Base-by-base conservation (phyloP, 1,284 basidiomycete species). In the Testicularia cyperi region DNA sequence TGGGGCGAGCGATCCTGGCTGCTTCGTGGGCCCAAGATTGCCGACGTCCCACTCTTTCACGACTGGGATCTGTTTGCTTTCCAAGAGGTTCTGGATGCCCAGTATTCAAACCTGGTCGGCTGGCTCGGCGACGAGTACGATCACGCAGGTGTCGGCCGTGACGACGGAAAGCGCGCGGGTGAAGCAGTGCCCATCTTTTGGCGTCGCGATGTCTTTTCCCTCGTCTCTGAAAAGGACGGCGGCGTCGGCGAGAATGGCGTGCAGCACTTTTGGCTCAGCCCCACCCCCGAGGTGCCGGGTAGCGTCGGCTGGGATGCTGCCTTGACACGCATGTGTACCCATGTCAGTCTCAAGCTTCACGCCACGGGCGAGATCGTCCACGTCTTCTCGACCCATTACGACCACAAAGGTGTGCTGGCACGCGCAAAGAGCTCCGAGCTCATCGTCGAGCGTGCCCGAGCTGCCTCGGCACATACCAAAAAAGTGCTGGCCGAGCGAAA, bases 261-360 rank as follows among this genome's bases (percentile, higher is more conserved):
- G 3, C 52, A 60, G 38, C 67, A 69, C 25, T 69, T 69, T 32
- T 69, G 67, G 67, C 51, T 69, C 7, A 45, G 39, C 6, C 38
- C 44, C 15, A 69, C 60, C 12, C 64, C 64, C 3, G 23, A 43
- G 5, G 9, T 24, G 2, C 35, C 49, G 1, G 67, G 52, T 4
- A 63, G 55, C 29, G 56, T 67, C 5, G 67, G 67, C 0, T 69
- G 67, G 67, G 67, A 69, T 43, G 63, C 67, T 10, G 64, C 44
- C 2, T 25, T 64, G 24, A 69, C 67, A 1, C 12, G 67, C 2
- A 69, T 69, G 67, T 69, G 67, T 23, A 69, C 63, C 13, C 67
- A 69, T 23, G 56, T 69, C 27, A 55, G 56, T 14, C 31, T 69
- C 28, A 43, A 45, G 8, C 24, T 49, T 4, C 20, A 33, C 1